Percentiles rank a stretch among this genome's conserved stretches.
Evolutionary conservation across 352 stramenopile species (phyloP).

Genomic region (Phytophthora ohioensis): DNA sequence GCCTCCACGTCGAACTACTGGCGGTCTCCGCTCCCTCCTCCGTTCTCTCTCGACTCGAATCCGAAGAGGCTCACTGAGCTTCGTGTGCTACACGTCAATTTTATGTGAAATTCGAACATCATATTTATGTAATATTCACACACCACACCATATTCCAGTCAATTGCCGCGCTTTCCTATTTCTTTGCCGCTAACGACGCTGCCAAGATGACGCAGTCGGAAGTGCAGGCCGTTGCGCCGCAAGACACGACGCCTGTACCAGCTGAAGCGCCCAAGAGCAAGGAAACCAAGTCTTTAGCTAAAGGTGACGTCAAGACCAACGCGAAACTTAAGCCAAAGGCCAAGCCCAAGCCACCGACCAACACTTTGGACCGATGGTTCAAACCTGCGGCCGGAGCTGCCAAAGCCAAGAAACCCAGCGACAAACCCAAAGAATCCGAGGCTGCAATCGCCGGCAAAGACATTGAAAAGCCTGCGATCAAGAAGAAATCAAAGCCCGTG

Average conservation of each 20-base stretch:
- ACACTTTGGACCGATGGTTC: slow-evolving; percentile 73
- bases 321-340: slow-evolving; percentile 19
- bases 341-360: slow-evolving; percentile 44
- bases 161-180: slow-evolving; percentile 10
- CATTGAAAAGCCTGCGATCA: background rate
- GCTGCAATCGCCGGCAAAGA: background rate
- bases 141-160: background rate
- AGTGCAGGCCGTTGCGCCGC: slow-evolving; percentile 1
- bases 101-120: background rate
- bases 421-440: slow-evolving; percentile 7
- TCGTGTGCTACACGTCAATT: slow-evolving; percentile 20
- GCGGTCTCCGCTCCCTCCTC: slow-evolving; percentile 7
- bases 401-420: slow-evolving; percentile 22
- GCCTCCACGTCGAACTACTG: slow-evolving; percentile 31
- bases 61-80: slow-evolving; percentile 11
- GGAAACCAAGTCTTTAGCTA: background rate
- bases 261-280: background rate
- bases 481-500: slow-evolving; percentile 28
- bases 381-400: slow-evolving; percentile 32
- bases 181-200: slow-evolving; percentile 21
- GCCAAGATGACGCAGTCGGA: slow-evolving; percentile 7
- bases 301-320: slow-evolving; percentile 8
- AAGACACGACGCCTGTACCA: background rate
- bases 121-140: background rate
- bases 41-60: slow-evolving; percentile 6